These are phyloP conservation scores for Yarrowia keelungensis DNA, from an alignment of 805 yeast species.

Conservation along the genomic window DNA sequence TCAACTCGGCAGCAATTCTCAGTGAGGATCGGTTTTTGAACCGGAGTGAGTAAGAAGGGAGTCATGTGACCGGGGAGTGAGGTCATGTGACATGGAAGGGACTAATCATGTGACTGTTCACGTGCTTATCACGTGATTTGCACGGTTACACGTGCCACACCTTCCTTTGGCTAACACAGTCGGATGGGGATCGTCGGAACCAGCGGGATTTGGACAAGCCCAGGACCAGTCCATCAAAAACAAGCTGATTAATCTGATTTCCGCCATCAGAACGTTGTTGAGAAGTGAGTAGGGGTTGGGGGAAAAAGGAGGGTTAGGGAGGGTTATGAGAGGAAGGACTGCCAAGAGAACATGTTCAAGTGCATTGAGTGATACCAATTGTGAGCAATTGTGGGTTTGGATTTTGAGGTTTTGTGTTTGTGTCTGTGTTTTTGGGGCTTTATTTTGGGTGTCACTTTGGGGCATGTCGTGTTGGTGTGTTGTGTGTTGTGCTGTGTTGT, in stretches of 20 bases:
- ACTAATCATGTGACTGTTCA: background rate
- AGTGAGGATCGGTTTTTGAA: slow-evolving; percentile 81
- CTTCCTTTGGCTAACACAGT: slow-evolving; percentile 47
- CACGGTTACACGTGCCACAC: no score
- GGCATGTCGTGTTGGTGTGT: no score
- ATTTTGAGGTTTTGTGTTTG: no score
- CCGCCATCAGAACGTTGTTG: slow-evolving; percentile 77
- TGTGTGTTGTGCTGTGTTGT: no score
- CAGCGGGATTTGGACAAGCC: slow-evolving; percentile 54
- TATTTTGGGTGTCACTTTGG: no score
- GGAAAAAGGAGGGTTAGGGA: background rate
- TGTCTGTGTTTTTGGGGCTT: no score
- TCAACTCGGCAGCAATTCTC: slow-evolving; percentile 78
- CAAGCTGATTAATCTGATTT: slow-evolving; percentile 67
- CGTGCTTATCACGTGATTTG: background rate
- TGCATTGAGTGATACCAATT: no score
- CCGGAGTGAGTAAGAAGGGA: slow-evolving; percentile 55
- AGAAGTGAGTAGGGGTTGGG: slow-evolving; percentile 56
- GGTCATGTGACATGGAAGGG: background rate
- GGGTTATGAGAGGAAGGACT: no score
- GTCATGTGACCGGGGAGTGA: background rate
- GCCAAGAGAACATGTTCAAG: no score
- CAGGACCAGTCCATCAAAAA: slow-evolving; percentile 60
- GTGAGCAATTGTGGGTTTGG: no score
- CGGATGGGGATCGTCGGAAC: slow-evolving; percentile 55